Conservation (phyloP, 495 filamentous ascomycete genomes). For the Penicillium subrubescens region DNA sequence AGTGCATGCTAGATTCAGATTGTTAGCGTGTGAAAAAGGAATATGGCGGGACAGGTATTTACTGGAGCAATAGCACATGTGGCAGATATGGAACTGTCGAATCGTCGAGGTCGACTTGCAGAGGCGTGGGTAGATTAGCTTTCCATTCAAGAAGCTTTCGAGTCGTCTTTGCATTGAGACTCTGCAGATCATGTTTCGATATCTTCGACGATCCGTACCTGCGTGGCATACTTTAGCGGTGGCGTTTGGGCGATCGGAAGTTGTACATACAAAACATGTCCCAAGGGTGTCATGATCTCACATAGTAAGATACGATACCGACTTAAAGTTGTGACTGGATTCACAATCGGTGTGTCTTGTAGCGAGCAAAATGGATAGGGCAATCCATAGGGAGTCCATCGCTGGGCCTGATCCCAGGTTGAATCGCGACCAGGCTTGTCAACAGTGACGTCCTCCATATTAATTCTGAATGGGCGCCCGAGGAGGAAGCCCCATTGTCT, state of each 20-base stretch:
- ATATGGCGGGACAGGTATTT: neutral
- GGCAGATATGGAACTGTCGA: slow-evolving; percentile 23
- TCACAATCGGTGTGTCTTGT: neutral
- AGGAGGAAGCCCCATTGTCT: slow-evolving; percentile 38
- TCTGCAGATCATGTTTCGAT: slow-evolving; percentile 5
- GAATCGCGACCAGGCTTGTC: slow-evolving; percentile 3
- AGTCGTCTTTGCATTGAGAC: slow-evolving; percentile 8
- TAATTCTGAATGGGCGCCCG: slow-evolving; percentile 25
- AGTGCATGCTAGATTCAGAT: slow-evolving; percentile 26
- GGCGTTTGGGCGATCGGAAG: neutral
- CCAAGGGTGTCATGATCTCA: slow-evolving; percentile 16
- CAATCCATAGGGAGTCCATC: slow-evolving; percentile 10
- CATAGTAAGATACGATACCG: slow-evolving; percentile 3
- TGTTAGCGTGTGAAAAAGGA: neutral
- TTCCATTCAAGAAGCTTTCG: slow-evolving; percentile 26
- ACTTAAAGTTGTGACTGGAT: neutral
- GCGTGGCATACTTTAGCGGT: neutral
- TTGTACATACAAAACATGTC: slow-evolving; percentile 12
- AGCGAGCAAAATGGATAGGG: neutral
- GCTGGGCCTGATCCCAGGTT: neutral
- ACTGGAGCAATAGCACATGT: slow-evolving; percentile 12
- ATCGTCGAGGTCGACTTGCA: slow-evolving; percentile 27
- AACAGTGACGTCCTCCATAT: slow-evolving; percentile 13
- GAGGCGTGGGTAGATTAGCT: slow-evolving; percentile 20
- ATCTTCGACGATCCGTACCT: slow-evolving; percentile 11